Evolutionary conservation across 805 yeast species (phyloP).

Genomic region (Candida sithepensis): DNA sequence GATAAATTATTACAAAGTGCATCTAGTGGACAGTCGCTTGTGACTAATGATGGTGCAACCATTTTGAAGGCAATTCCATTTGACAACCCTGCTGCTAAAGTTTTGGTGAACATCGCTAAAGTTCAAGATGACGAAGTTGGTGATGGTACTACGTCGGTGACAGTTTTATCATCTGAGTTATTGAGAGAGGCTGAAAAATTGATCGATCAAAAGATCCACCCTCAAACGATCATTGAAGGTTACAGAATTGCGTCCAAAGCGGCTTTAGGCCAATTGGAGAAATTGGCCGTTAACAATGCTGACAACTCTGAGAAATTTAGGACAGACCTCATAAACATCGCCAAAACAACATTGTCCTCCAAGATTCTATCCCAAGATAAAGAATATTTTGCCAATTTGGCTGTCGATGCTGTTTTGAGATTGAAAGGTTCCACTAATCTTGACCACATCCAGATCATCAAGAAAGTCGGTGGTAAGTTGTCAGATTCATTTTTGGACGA

Average conservation of each 20-base stretch:
- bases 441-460: slow-evolving; percentile 89
- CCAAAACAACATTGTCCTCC: slow-evolving; percentile 90
- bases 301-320: slow-evolving; percentile 56
- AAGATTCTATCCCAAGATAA: slow-evolving; percentile 95
- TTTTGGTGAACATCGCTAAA: slow-evolving; percentile 88
- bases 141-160: slow-evolving; percentile 97
- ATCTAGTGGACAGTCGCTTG: slow-evolving; percentile 69
- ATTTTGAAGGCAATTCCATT: slow-evolving; percentile 90
- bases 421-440: slow-evolving; percentile 83
- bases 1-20: slow-evolving; percentile 91
- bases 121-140: slow-evolving; percentile 99
- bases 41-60: slow-evolving; percentile 98
- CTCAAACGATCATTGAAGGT: slow-evolving; percentile 96
- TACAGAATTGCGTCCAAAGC: slow-evolving; percentile 82
- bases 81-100: slow-evolving; percentile 96
- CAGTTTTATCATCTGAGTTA: slow-evolving; percentile 85
- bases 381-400: slow-evolving; percentile 80
- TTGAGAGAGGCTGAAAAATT: slow-evolving; percentile 92
- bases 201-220: slow-evolving; percentile 91
- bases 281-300: slow-evolving; percentile 72
- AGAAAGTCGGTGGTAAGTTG: slow-evolving; percentile 89
- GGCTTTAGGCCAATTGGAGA: slow-evolving; percentile 78
- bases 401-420: slow-evolving; percentile 91
- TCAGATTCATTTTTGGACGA: slow-evolving; percentile 92
- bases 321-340: slow-evolving; percentile 77